Base-by-base conservation (phyloP, 768 basidiomycete genomes). In the Leccinum barrowsii region DNA sequence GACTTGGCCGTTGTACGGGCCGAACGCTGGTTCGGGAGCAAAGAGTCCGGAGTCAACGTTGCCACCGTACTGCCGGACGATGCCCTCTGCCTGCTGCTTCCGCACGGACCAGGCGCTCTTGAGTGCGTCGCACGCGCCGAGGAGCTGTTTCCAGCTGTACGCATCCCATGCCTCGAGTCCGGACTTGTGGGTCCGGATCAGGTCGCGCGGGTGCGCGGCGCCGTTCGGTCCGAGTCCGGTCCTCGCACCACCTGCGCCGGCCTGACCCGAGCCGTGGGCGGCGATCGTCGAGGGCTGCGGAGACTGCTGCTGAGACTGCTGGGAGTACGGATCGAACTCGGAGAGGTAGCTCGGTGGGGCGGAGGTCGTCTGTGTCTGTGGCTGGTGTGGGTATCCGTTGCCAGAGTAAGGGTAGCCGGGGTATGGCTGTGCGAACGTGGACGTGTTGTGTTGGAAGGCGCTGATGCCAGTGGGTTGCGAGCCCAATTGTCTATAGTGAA, bases 81-180 rank as follows among this genome's bases (percentile, higher is more conserved):
- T 32, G 24, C 68, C 71, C 57, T 78, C 79, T 15, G 88, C 71
- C 61, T 88, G 85, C 51, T 73, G 75, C 68, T 83, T 86, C 57
- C 86, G 77, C 30, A 53, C 62, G 48, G 80, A 82, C 90, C 90
- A 92, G 1, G 85, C 80, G 22, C 73, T 71, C 72, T 85, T 87
- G 63, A 92, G 78, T 11, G 75, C 74, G 54, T 91, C 87, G 58
- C 90, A 88, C 0, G 80, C 65, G 58, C 72, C 73, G 28, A 89
- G 69, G 37, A 85, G 76, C 73, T 89, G 87, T 70, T 85, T 90
- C 89, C 89, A 91, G 12, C 85, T 74, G 57, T 81, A 82, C 7
- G 72, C 37, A 63, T 90, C 86, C 89, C 89, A 91, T 7, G 80
- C 74, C 62, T 90, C 90, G 26, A 92, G 76, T 68, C 85, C 83